Evolutionary conservation across 306 rosid genomes (phyloP), one percentile per base, ranked within the genome.

Genomic region (Glycine soja): DNA sequence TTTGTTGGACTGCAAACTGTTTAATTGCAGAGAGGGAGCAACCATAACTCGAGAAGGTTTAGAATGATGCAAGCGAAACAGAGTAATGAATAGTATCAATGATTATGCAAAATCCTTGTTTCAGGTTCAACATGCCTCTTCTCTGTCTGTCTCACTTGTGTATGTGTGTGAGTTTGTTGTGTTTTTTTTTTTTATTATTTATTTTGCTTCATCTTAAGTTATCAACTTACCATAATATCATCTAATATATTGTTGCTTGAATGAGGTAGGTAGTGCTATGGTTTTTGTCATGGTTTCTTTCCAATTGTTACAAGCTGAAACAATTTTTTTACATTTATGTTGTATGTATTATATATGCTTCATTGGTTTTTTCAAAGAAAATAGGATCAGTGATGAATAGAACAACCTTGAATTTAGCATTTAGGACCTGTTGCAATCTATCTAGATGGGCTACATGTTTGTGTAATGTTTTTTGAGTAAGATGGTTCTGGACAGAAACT

Each of bases 21-120:
- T 80, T 79, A 18, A 69, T 82, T 86, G 84, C 93, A 92, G 97
- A 91, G 90, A 82, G 62, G 74, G 72, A 78, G 83, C 83, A 48
- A 30, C 45, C 61, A 80, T 76, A 62, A 81, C 76, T 79, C 91
- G 15, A 88, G 83, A 86, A 86, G 90, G 78, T 83, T 53, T 70
- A 82, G 90, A 80, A 86, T 80, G 85, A 66, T 58, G 48, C 80
- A 80, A 19, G 84, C 79, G 73, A 91, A 90, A 74, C 78, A 77
- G 82, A 19, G 77, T 91, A 50, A 32, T 86, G 83, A 88, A 85
- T 62, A 86, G 82, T 78, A 83, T 85, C 77, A 80, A 82, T 68
- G 90, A 84, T 75, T 93, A 91, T 80, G 90, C 97, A n/a, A 92
- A 93, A 10, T 90, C 86, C 78, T 61, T 93, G 53, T 88, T 91